Conservation (phyloP, 106 monocot genomes). For the Ottelia alismoides region DNA sequence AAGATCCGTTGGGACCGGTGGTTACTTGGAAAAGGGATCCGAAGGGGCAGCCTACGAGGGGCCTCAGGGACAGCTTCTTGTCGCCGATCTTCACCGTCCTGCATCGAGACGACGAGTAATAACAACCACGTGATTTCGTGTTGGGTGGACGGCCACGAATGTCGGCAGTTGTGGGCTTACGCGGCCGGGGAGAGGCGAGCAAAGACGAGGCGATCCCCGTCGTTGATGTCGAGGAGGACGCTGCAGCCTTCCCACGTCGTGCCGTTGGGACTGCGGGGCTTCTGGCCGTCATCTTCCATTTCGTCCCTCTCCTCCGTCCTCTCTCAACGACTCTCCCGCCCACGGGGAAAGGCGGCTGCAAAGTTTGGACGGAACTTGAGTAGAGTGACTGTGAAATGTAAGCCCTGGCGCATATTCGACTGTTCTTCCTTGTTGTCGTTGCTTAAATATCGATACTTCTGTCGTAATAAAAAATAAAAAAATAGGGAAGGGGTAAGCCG, state of each 20-base stretch:
- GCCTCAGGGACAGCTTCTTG: conserved; percentile 63
- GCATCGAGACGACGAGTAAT: conserved; percentile 1
- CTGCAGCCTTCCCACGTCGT: conserved; percentile 87
- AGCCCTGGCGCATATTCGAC: no score
- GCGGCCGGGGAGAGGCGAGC: conserved; percentile 72
- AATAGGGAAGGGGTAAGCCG: no score
- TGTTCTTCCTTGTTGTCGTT: no score
- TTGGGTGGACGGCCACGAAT: background rate
- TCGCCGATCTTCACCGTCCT: conserved; percentile 87
- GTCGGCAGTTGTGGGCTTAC: conserved; percentile 16
- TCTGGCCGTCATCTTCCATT: no score
- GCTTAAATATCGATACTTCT: no score
- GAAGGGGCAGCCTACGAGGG: conserved; percentile 82
- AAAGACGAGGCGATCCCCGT: conserved; percentile 94
- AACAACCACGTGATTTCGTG: background rate
- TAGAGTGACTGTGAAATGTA: no score
- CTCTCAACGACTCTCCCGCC: no score
- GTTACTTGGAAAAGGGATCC: conserved; percentile 74
- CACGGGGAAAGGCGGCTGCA: no score
- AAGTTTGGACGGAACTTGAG: no score
- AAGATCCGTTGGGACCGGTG: conserved; percentile 25
- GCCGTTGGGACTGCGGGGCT: no score
- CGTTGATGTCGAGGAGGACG: conserved; percentile 95
- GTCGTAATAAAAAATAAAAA: no score
- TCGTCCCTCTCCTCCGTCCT: no score